Evolutionary conservation across 2,329 filamentous ascomycete genomes (phyloP).

Genomic region (Nigrospora sphaerica): DNA sequence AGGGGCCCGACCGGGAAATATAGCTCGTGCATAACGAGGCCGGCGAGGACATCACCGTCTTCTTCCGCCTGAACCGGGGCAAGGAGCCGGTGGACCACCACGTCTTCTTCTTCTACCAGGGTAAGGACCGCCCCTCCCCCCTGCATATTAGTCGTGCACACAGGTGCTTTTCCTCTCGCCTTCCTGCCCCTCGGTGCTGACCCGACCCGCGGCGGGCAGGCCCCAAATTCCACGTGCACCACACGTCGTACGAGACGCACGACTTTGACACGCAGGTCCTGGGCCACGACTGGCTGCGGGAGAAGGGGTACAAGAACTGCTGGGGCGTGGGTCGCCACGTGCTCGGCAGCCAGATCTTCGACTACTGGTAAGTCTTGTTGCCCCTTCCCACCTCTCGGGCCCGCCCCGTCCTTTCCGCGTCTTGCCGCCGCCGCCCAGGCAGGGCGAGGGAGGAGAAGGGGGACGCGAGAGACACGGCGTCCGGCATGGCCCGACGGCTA

Average conservation of each 20-base stretch:
- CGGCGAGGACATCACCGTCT: slow-evolving; percentile 31
- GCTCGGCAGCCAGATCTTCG: slow-evolving; percentile 64
- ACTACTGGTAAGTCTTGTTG: slow-evolving; percentile 51
- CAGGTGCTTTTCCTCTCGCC: not conserved
- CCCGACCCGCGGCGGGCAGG: slow-evolving; percentile 7
- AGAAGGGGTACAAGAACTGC: slow-evolving; percentile 55
- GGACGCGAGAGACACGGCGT: too few species aligned
- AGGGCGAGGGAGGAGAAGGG: not conserved
- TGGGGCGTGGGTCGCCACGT: slow-evolving; percentile 69
- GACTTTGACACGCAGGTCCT: slow-evolving; percentile 65
- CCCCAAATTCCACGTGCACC: slow-evolving; percentile 50
- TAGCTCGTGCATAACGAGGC: slow-evolving; percentile 31
- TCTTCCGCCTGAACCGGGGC: slow-evolving; percentile 38
- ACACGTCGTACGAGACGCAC: slow-evolving; percentile 63
- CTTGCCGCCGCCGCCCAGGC: not conserved
- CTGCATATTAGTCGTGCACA: not conserved
- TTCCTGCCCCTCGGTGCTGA: not conserved
- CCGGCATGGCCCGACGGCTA: too few species aligned
- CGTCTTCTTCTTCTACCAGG: slow-evolving; percentile 43
- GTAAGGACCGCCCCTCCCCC: not conserved
- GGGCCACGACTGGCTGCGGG: slow-evolving; percentile 61
- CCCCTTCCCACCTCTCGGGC: not conserved
- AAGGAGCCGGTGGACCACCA: slow-evolving; percentile 41
- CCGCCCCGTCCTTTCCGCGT: not conserved
- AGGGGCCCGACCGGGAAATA: too few species aligned